phyloP scores from a whole-genome alignment of 2,329 filamentous ascomycete species.

The Botryotinia narcissicola region DNA sequence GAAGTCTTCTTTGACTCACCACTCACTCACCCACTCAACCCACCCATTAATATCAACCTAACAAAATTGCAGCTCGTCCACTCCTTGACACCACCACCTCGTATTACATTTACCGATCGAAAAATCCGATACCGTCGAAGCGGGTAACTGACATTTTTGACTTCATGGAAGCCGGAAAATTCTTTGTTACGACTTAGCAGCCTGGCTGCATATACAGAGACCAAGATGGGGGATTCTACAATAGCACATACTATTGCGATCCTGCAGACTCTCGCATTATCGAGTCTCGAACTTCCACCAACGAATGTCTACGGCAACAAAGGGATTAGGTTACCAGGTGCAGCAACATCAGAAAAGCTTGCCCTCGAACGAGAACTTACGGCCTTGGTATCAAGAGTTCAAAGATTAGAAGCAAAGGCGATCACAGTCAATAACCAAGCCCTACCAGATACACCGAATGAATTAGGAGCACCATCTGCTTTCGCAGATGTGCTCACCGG shows the following conservation, averaged over 20 bases:
- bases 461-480: slow-evolving; percentile 65
- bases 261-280: slow-evolving; percentile 50
- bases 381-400: slow-evolving; percentile 73
- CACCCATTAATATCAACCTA: slow-evolving; percentile 13
- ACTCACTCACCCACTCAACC: not conserved
- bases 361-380: slow-evolving; percentile 80
- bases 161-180: slow-evolving; percentile 28
- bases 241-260: slow-evolving; percentile 54
- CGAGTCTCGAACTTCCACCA: slow-evolving; percentile 27
- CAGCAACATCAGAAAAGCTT: slow-evolving; percentile 70
- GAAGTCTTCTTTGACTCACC: slow-evolving; percentile 9
- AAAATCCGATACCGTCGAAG: slow-evolving; percentile 16
- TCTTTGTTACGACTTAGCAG: slow-evolving; percentile 24
- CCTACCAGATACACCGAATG: slow-evolving; percentile 80
- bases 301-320: slow-evolving; percentile 26
- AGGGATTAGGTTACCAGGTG: slow-evolving; percentile 70
- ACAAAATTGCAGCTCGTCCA: slow-evolving; percentile 18
- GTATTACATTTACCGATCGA: slow-evolving; percentile 6
- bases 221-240: slow-evolving; percentile 46
- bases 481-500: slow-evolving; percentile 53
- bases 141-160: slow-evolving; percentile 11
- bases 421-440: slow-evolving; percentile 55
- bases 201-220: slow-evolving; percentile 30
- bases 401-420: slow-evolving; percentile 78
- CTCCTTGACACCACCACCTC: slow-evolving; percentile 9